Evolutionary conservation across 208 protist species (phyloP).

Genomic region (Acanthamoeba triangularis): DNA sequence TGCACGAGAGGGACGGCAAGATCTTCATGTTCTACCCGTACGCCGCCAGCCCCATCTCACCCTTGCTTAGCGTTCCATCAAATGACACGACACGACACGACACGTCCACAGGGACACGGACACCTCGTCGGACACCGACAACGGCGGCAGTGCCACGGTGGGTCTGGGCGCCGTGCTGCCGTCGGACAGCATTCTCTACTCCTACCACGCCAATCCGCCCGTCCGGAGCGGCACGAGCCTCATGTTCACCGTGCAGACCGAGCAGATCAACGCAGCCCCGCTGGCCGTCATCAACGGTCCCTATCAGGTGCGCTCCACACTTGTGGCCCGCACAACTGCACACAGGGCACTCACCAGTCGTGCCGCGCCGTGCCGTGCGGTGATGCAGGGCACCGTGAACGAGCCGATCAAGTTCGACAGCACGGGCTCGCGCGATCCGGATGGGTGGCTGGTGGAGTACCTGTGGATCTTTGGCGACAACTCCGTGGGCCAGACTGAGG

Average conservation of each 20-base stretch:
- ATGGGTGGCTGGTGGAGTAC: not conserved
- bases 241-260: not conserved
- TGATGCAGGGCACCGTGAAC: not conserved
- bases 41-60: not conserved
- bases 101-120: not conserved
- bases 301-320: not conserved
- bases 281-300: not conserved
- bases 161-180: not conserved
- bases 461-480: slow-evolving; percentile 2
- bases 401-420: not conserved
- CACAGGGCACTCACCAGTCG: too few relatives aligned
- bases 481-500: not conserved
- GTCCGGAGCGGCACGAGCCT: not conserved
- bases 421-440: not conserved
- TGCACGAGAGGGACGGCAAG: not conserved
- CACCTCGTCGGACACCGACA: not conserved
- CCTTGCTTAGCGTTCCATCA: not conserved
- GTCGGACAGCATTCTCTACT: not conserved
- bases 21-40: not conserved
- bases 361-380: too few relatives aligned
- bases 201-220: not conserved
- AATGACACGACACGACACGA: not conserved
- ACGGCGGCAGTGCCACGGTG: not conserved
- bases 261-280: not conserved
- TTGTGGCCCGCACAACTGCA: too few relatives aligned